Conservation (phyloP, 2,329 filamentous ascomycete species). For the Calonectria crousiana region DNA sequence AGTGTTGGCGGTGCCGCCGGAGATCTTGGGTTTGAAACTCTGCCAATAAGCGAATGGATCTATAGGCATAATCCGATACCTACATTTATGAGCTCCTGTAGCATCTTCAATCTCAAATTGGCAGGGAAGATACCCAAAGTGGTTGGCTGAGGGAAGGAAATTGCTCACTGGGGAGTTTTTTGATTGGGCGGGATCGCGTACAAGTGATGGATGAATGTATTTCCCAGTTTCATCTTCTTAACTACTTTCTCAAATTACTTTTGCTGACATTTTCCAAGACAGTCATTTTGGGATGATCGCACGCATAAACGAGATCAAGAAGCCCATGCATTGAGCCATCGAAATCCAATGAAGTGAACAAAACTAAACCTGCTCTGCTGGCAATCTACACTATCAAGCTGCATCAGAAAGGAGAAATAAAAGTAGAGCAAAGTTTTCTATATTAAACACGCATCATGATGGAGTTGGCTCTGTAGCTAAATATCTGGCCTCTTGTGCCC, state of each 20-base stretch:
- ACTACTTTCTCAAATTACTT: neutral
- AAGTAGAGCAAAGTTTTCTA: neutral
- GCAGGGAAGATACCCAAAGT: neutral
- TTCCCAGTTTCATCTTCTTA: neutral
- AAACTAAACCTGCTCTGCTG: too few species aligned
- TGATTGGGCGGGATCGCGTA: neutral
- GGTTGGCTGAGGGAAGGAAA: neutral
- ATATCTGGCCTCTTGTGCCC: neutral
- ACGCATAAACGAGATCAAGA: neutral
- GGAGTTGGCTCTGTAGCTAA: neutral
- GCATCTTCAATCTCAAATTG: neutral
- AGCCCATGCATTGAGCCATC: neutral
- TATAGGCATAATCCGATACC: neutral
- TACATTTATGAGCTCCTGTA: neutral
- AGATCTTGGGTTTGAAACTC: neutral
- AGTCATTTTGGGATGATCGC: neutral
- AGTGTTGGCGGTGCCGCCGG: neutral
- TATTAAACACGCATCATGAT: neutral
- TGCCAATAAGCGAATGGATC: neutral
- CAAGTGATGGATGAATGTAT: neutral
- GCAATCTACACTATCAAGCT: neutral
- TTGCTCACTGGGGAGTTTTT: neutral
- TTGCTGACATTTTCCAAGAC: rapidly evolving
- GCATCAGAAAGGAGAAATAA: neutral
- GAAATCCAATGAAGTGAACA: too few species aligned